Evolutionary conservation across 2,329 filamentous ascomycete species (phyloP), one percentile per base, ranked within the genome.

Genomic region (Scytalidium lignicola): DNA sequence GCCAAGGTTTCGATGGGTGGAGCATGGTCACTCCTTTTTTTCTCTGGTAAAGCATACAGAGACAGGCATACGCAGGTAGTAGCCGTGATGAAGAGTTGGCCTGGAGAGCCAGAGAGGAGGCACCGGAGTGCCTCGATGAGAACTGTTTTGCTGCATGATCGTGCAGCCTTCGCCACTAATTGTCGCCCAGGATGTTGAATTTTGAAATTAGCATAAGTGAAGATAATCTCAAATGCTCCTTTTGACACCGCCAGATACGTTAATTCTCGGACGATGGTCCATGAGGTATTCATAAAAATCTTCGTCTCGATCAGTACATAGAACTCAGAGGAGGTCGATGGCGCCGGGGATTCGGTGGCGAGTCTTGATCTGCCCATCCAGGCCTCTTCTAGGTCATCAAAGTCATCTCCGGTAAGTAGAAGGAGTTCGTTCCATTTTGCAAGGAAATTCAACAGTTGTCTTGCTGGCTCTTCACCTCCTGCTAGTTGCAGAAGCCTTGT

Each of bases 361-460:
- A 21, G 8, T 51, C 49, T 47, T 48, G 37, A 47, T 51, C 39
- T 47, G 17, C 51, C 48, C 22, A 26, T 51, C 48, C 51, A 51
- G 48, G 44, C 29, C 23, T 53, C 51, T 53, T 53, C 51, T 41
- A 53, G 48, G 44, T 48, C 48, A 37, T 53, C 51, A 42, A 53
- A 44, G 43, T 53, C 51, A 29, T 47, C 43, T 45, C 44, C 51
- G 6, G 44, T 47, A 39, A 53, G 48, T 32, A 50, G 32, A 28
- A 53, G 40, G 22, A 50, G 45, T 44, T 53, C 51, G 22, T 44
- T 44, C 44, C 48, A 52, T 49, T 49, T 43, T 19, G 48, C 23
- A 32, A 53, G 23, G 41, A 53, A 48, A 29, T 51, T 53, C 13
- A 53, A 41, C 19, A 53, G 48, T 23, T 45, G 32, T 32, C 51